Conservation (phyloP, 306 rosid species). For the Quercus variabilis region DNA sequence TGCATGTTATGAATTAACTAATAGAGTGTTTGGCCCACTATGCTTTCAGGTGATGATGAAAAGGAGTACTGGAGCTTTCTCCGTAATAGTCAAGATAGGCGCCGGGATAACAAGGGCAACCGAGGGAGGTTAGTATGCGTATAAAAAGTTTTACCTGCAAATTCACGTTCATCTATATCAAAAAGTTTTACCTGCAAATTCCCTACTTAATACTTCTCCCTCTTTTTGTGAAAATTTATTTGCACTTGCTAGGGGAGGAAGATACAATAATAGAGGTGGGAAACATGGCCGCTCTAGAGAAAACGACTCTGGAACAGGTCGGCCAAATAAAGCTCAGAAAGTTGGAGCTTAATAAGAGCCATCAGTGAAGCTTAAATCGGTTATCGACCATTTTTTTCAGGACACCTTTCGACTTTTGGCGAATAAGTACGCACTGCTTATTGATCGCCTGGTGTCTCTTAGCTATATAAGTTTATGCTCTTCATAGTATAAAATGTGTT, state of each 20-base stretch:
- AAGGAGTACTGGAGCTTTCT: slow-evolving; percentile 76
- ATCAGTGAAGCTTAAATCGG: neutral
- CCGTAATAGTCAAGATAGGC: slow-evolving; percentile 62
- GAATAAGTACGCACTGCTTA: neutral
- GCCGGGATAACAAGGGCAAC: slow-evolving; percentile 38
- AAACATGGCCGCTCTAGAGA: slow-evolving; percentile 65
- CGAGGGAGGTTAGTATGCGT: slow-evolving; percentile 65
- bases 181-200: neutral
- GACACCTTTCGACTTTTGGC: neutral
- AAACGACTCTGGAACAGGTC: slow-evolving; percentile 32
- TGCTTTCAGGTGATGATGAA: slow-evolving; percentile 74
- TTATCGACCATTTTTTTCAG: slow-evolving; percentile 17
- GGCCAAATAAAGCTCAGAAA: slow-evolving; percentile 59
- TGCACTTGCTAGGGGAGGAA: slow-evolving; percentile 64
- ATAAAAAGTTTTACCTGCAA: neutral
- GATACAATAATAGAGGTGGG: slow-evolving; percentile 56
- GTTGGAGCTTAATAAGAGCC: slow-evolving; percentile 30
- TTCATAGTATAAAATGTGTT: neutral
- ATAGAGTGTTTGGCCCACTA: neutral
- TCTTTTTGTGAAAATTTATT: neutral
- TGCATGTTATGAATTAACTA: neutral
- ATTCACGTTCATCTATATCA: neutral
- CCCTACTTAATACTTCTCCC: neutral
- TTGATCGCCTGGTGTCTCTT: neutral
- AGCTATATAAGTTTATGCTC: neutral